Conservation (phyloP, 306 rosid species). For the Acacia crassicarpa region DNA sequence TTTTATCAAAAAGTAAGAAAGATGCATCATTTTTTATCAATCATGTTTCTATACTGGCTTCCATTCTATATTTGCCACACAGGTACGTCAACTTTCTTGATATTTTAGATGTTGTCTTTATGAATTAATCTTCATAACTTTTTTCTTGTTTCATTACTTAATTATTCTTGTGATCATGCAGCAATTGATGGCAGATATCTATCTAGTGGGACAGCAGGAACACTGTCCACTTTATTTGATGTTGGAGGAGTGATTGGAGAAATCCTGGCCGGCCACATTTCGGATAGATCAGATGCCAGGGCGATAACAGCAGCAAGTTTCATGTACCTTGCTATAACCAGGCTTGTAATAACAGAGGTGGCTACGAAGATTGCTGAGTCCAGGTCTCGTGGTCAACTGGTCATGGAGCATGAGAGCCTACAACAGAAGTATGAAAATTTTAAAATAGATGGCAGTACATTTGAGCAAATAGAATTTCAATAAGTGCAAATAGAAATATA, state of each 20-base stretch:
- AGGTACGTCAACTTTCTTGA: too few species aligned
- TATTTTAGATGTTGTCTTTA: constrained; percentile 1
- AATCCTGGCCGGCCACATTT: constrained; percentile 91
- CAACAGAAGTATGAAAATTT: constrained; percentile 41
- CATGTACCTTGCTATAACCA: constrained; percentile 96
- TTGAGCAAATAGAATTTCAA: too few species aligned
- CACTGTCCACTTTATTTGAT: constrained; percentile 82
- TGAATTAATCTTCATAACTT: neutral
- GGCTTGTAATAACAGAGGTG: constrained; percentile 82
- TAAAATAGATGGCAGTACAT: neutral
- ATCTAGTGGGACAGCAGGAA: too few species aligned
- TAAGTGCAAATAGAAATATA: too few species aligned
- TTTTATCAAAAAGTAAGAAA: too few species aligned
- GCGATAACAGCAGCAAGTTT: constrained; percentile 98
- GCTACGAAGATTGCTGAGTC: constrained; percentile 70
- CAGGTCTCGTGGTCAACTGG: constrained; percentile 46
- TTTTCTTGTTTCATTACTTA: neutral
- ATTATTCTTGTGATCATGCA: too few species aligned
- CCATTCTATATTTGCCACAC: too few species aligned
- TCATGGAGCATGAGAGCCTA: constrained; percentile 35
- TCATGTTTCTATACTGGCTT: too few species aligned
- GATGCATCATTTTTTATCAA: too few species aligned
- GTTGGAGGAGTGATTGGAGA: constrained; percentile 96
- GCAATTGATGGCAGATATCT: too few species aligned
- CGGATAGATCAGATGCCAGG: constrained; percentile 81